Evolutionary conservation across 2,329 filamentous ascomycete genomes (phyloP), one percentile per base, ranked within the genome.

Genomic region (Elsinoe australis): DNA sequence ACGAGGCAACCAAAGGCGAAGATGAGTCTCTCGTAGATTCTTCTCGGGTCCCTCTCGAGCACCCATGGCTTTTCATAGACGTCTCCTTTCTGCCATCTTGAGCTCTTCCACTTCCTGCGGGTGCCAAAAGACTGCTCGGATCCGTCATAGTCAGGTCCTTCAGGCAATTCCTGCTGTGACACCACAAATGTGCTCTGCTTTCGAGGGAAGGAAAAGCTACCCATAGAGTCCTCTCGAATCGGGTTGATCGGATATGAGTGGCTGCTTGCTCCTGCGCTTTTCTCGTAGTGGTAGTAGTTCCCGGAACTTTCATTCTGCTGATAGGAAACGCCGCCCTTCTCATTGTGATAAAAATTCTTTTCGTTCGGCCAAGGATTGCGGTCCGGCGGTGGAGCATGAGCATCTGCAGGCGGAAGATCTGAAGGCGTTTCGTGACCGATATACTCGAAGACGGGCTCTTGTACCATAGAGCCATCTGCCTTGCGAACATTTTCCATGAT

Each of bases 11-110:
- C 47, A 6, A 52, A 46, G 21, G 31, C 31, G 22, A 48, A 52
- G 35, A 39, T 47, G 33, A 46, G 36, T 45, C 35, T 49, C 33
- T 33, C 47, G 15, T 22, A 49, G 26, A 17, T 24, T 29, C 47
- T 50, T 36, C 51, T 41, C 24, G 41, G 51, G 15, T 48, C 51
- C 29, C 50, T 52, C 39, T 39, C 32, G 14, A 24, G 17, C 10
- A 49, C 35, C 51, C 51, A 52, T 24, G 51, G 51, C 29, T 52
- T 52, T 21, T 52, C 51, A 29, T 52, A 52, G 17, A 50, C 51
- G n/a, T 49, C 51, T 2, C 44, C 41, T 2, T 42, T 36, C 17
- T 48, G 45, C 5, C 38, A 24, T 21, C 45, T 22, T 8, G 45
- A 48, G 24, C 45, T 48, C 12, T 36, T 34, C 45, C 45, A 48